Percentiles rank a stretch among this genome's conserved stretches.
Evolutionary conservation across 1,139 yeast genomes (phyloP).

Genomic region (Candida sanyaensis): DNA sequence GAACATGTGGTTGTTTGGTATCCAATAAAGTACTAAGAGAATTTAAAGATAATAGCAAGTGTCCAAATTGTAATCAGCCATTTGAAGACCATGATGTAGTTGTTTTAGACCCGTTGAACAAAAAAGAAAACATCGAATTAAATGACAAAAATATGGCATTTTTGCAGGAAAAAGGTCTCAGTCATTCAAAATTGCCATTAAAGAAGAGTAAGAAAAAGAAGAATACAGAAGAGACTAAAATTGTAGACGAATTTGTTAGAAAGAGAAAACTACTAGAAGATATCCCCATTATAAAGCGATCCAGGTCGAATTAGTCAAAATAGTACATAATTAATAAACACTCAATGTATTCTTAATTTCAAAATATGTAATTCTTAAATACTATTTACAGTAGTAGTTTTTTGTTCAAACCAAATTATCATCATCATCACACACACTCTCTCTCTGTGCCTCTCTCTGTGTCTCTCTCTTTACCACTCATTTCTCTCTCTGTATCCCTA

Average conservation of each 20-base stretch:
- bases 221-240: conserved; percentile 8
- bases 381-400: background rate
- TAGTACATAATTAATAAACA: background rate
- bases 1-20: conserved; percentile 46
- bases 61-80: conserved; percentile 36
- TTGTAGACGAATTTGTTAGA: conserved; percentile 8
- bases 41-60: conserved; percentile 16
- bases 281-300: background rate
- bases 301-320: background rate
- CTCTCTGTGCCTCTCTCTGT: too few species aligned
- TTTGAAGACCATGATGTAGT: conserved; percentile 35
- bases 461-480: too few species aligned
- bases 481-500: background rate
- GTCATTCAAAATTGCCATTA: conserved; percentile 50
- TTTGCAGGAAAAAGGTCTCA: conserved; percentile 28
- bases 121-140: conserved; percentile 29
- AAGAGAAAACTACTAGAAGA: conserved; percentile 9
- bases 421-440: too few species aligned
- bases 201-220: conserved; percentile 26
- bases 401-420: too few species aligned
- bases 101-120: conserved; percentile 25
- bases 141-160: conserved; percentile 33
- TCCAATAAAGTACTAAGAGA: conserved; percentile 25
- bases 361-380: background rate
- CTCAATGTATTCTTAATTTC: conserved; percentile 3